Evolutionary conservation across 495 filamentous ascomycete genomes (phyloP).

Genomic region (Penicillium arizonense): DNA sequence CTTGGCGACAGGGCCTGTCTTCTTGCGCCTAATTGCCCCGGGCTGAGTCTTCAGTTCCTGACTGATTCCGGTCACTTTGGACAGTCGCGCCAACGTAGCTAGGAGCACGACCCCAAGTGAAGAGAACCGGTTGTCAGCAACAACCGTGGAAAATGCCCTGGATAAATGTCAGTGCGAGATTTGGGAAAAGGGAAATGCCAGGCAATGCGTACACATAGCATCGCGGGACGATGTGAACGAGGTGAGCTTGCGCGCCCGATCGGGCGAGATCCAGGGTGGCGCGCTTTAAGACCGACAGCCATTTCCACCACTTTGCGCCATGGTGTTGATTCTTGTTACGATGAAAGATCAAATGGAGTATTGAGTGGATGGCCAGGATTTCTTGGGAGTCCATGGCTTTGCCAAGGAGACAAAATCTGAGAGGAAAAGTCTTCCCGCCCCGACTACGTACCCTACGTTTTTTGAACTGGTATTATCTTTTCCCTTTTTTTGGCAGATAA

Average conservation of each 20-base stretch:
- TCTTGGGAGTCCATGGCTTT: constrained; percentile 30
- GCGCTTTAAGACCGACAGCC: constrained; percentile 64
- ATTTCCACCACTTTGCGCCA: constrained; percentile 69
- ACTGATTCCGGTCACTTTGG: constrained; percentile 39
- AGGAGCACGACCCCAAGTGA: constrained; percentile 74
- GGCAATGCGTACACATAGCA: constrained; percentile 44
- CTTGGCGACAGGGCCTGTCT: background rate
- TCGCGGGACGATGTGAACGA: constrained; percentile 33
- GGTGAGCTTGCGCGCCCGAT: background rate
- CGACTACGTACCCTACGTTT: too few species aligned
- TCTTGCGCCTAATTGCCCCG: background rate
- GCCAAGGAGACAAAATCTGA: background rate
- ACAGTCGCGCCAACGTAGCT: constrained; percentile 60
- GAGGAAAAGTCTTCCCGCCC: background rate
- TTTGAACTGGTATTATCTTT: background rate
- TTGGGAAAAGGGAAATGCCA: background rate
- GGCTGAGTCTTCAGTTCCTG: constrained; percentile 16
- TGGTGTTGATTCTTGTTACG: constrained; percentile 84
- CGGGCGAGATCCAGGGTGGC: constrained; percentile 49
- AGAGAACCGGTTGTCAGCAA: constrained; percentile 72
- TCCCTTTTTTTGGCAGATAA: background rate
- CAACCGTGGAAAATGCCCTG: constrained; percentile 67
- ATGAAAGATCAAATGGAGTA: constrained; percentile 65
- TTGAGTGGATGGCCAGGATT: constrained; percentile 29
- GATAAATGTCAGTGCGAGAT: constrained; percentile 1